phyloP scores from a whole-genome alignment of 2,329 filamentous ascomycete species.

The Celoporthe dispersa region DNA sequence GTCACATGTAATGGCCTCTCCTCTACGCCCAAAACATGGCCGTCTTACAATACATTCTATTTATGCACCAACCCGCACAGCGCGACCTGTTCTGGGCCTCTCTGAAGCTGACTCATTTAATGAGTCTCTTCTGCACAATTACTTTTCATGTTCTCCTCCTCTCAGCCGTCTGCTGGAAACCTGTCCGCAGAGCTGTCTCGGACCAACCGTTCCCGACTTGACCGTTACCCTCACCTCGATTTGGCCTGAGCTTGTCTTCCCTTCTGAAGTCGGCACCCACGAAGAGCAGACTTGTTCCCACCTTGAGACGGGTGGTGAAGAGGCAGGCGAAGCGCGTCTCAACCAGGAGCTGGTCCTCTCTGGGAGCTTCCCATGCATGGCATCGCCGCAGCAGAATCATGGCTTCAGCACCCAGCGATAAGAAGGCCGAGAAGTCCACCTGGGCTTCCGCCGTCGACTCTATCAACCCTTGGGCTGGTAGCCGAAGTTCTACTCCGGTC shows the following conservation, averaged over 20 bases:
- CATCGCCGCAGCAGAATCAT: slow-evolving; percentile 38
- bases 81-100: background rate
- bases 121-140: slow-evolving; percentile 2
- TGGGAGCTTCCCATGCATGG: slow-evolving; percentile 31
- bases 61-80: slow-evolving; percentile 1
- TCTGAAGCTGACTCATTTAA: background rate
- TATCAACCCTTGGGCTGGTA: slow-evolving; percentile 63
- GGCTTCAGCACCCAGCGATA: slow-evolving; percentile 45
- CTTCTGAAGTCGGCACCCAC: slow-evolving; percentile 19
- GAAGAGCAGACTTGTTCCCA: slow-evolving; percentile 3
- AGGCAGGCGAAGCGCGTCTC: slow-evolving; percentile 26
- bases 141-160: slow-evolving; percentile 1
- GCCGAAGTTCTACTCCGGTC: slow-evolving; percentile 54
- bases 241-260: background rate
- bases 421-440: slow-evolving; percentile 63
- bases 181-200: slow-evolving; percentile 1
- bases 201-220: background rate
- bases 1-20: slow-evolving; percentile 14
- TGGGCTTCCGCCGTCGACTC: slow-evolving; percentile 65
- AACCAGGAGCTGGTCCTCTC: slow-evolving; percentile 28
- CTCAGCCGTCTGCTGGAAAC: background rate
- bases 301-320: slow-evolving; percentile 24
- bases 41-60: slow-evolving; percentile 15
- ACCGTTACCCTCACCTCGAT: background rate
- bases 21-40: background rate